These are phyloP conservation scores for Candida dendrica DNA, from an alignment of 805 yeast genomes.

Conservation along the genomic window DNA sequence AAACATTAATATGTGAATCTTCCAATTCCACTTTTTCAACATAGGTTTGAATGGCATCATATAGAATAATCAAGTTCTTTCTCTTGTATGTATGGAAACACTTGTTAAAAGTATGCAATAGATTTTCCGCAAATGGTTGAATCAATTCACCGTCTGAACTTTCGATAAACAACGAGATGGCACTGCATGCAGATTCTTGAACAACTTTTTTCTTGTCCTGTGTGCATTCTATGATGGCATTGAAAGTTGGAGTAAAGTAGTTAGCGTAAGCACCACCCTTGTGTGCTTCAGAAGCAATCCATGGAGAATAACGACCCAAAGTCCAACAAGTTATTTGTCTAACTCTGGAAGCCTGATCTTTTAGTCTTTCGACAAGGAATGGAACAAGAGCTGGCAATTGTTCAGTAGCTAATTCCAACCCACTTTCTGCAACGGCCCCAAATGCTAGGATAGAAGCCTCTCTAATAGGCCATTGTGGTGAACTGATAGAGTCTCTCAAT, in stretches of 20 bases:
- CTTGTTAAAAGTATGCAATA: slow-evolving; percentile 60
- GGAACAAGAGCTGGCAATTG: slow-evolving; percentile 80
- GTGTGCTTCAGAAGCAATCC: slow-evolving; percentile 71
- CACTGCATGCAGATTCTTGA: slow-evolving; percentile 91
- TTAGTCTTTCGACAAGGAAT: slow-evolving; percentile 70
- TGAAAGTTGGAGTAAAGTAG: slow-evolving; percentile 71
- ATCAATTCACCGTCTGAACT: slow-evolving; percentile 58
- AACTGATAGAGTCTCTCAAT: slow-evolving; percentile 60
- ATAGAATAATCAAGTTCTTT: slow-evolving; percentile 71
- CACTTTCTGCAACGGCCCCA: slow-evolving; percentile 93
- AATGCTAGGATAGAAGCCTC: slow-evolving; percentile 92
- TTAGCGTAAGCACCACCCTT: slow-evolving; percentile 54
- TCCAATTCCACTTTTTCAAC: slow-evolving; percentile 64
- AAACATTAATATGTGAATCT: slow-evolving; percentile 46
- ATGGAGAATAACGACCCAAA: slow-evolving; percentile 70
- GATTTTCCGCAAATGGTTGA: slow-evolving; percentile 49
- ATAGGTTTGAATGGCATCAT: slow-evolving; percentile 87
- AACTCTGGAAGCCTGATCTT: slow-evolving; percentile 74
- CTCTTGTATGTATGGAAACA: slow-evolving; percentile 78
- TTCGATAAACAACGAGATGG: slow-evolving; percentile 79
- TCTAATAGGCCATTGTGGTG: slow-evolving; percentile 78
- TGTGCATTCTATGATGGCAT: slow-evolving; percentile 66
- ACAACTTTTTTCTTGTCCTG: slow-evolving; percentile 84
- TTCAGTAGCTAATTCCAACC: slow-evolving; percentile 60
- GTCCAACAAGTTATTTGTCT: slow-evolving; percentile 97